Percentiles rank a stretch among this genome's conserved stretches.
Conservation (phyloP, 306 rosid species). For the Quercus parvula region DNA sequence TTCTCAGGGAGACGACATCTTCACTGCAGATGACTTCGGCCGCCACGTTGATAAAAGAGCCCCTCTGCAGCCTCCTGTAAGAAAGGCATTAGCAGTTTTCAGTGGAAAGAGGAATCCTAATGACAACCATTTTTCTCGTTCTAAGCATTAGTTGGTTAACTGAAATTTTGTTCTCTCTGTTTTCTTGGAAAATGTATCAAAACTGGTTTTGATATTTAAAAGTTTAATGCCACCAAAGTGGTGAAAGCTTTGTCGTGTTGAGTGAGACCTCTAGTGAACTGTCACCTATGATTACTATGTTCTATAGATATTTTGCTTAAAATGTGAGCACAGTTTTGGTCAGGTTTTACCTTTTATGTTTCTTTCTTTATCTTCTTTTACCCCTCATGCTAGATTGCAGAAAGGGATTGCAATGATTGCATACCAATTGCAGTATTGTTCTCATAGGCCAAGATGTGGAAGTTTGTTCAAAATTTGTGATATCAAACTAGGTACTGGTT, state of each 20-base stretch:
- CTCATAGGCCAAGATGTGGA: not conserved
- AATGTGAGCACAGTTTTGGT: not conserved
- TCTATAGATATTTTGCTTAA: not conserved
- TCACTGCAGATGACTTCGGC: conserved; percentile 44
- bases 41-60: conserved; percentile 72
- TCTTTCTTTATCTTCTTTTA: not conserved
- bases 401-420: too few species aligned
- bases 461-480: too few species aligned
- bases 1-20: conserved; percentile 67
- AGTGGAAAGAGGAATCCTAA: conserved; percentile 89
- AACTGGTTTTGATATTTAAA: not conserved
- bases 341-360: not conserved
- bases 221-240: too few species aligned
- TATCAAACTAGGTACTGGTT: too few species aligned
- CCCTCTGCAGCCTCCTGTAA: conserved; percentile 83
- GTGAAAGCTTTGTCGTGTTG: not conserved
- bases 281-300: not conserved
- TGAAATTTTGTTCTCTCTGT: not conserved
- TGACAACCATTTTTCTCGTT: conserved; percentile 76
- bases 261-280: not conserved
- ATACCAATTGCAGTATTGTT: not conserved
- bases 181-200: not conserved
- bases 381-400: too few species aligned
- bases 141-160: conserved; percentile 30
- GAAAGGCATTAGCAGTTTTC: conserved; percentile 73